Evolutionary conservation across 1,139 yeast genomes (phyloP).

Genomic region (Geotrichum aggregatum): DNA sequence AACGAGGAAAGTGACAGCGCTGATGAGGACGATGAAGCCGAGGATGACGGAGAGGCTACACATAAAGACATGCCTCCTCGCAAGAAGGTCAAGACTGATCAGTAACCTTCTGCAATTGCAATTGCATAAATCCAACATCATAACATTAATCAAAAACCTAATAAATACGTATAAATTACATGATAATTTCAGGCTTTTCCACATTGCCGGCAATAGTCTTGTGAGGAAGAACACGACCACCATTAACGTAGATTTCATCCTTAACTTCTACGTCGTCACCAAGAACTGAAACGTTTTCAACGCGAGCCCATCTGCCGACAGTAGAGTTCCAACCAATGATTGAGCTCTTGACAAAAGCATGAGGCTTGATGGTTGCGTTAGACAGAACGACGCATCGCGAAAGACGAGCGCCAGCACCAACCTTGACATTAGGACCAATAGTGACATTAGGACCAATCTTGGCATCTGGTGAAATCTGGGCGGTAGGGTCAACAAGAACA

Average conservation of each 20-base stretch:
- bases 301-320: slow-evolving; percentile 98
- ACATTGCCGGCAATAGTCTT: slow-evolving; percentile 94
- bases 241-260: slow-evolving; percentile 97
- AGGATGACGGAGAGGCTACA: slow-evolving; percentile 25
- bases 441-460: slow-evolving; percentile 98
- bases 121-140: not conserved
- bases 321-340: slow-evolving; percentile 99
- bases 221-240: slow-evolving; percentile 98
- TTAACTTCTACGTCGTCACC: slow-evolving; percentile 99
- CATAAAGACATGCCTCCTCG: slow-evolving; percentile 3
- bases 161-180: slow-evolving; percentile 48
- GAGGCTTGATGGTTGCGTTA: slow-evolving; percentile 90
- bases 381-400: slow-evolving; percentile 90
- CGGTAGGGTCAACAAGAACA: slow-evolving; percentile 91
- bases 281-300: slow-evolving; percentile 94
- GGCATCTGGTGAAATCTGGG: slow-evolving; percentile 87
- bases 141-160: not conserved
- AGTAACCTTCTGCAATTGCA: not conserved
- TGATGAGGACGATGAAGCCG: slow-evolving; percentile 28
- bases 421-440: slow-evolving; percentile 92
- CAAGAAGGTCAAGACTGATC: not conserved
- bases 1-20: slow-evolving; percentile 29
- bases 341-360: slow-evolving; percentile 96
- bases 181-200: slow-evolving; percentile 95
- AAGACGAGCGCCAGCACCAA: slow-evolving; percentile 98